Evolutionary conservation across 2,329 filamentous ascomycete species (phyloP).

Genomic region (Fusarium humuli): DNA sequence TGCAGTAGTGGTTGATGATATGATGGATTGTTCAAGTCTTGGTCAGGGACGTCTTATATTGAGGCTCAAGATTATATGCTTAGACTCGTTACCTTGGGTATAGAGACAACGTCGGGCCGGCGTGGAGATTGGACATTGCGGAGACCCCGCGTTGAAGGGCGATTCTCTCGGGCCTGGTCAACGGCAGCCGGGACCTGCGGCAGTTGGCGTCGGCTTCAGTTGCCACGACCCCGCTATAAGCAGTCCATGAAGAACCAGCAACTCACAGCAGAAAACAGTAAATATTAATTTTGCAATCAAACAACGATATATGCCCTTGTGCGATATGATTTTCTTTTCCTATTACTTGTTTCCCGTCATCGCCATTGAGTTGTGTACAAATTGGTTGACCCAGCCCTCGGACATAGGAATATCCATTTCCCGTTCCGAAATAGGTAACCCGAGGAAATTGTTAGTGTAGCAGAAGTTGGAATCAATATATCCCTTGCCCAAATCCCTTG

Average conservation of each 20-base stretch:
- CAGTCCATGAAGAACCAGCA: too few relatives aligned
- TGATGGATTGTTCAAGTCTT: neutral
- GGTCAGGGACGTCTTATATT: conserved; percentile 19
- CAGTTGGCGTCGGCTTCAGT: conserved; percentile 33
- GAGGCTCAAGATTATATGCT: conserved; percentile 17
- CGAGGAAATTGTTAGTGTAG: neutral
- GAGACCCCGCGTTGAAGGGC: conserved; percentile 33
- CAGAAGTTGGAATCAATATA: too few relatives aligned
- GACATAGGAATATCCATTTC: conserved; percentile 15
- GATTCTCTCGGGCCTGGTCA: neutral
- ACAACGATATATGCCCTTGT: too few relatives aligned
- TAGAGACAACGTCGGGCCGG: conserved; percentile 13
- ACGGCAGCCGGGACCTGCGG: conserved; percentile 18
- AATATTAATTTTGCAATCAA: too few relatives aligned
- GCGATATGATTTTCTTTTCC: too few relatives aligned
- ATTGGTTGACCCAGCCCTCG: neutral
- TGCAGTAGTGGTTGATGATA: neutral
- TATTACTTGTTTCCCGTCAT: too few relatives aligned
- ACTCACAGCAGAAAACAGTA: too few relatives aligned
- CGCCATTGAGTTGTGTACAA: too few relatives aligned
- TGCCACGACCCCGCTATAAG: too few relatives aligned
- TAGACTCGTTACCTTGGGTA: conserved; percentile 16
- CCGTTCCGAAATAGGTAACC: conserved; percentile 23
- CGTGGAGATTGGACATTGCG: conserved; percentile 39
- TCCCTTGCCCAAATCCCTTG: neutral